Evolutionary conservation across 371 early-diverging fungal genomes (phyloP).

Genomic region (Lichtheimia hyalospora): DNA sequence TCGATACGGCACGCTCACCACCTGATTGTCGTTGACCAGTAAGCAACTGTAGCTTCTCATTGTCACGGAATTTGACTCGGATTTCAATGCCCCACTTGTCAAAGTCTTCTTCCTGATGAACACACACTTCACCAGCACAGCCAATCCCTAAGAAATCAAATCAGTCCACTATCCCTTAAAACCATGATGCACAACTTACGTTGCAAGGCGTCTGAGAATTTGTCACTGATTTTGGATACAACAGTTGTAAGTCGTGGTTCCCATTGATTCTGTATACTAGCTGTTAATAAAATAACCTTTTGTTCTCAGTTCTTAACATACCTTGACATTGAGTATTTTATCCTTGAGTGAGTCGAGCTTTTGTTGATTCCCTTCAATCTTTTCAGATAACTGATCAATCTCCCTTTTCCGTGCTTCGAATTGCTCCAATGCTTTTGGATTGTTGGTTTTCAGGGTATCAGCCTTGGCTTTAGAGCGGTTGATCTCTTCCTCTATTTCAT

Average conservation of each 20-base stretch:
- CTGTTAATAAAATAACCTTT: too few relatives aligned
- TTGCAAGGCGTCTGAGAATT: slow-evolving; percentile 78
- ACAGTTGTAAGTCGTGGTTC: slow-evolving; percentile 59
- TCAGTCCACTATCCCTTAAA: not conserved
- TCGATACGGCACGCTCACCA: slow-evolving; percentile 95
- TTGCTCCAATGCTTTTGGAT: slow-evolving; percentile 62
- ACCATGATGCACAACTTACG: slow-evolving; percentile 19
- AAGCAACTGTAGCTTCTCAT: slow-evolving; percentile 85
- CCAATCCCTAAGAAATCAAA: slow-evolving; percentile 54
- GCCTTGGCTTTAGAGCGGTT: slow-evolving; percentile 51
- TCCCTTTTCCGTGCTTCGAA: slow-evolving; percentile 59
- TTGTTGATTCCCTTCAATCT: slow-evolving; percentile 30
- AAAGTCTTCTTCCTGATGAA: slow-evolving; percentile 77
- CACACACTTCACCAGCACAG: slow-evolving; percentile 86
- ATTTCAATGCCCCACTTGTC: slow-evolving; percentile 97
- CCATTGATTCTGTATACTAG: slow-evolving; percentile 58
- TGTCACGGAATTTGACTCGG: slow-evolving; percentile 85
- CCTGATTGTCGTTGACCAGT: slow-evolving; percentile 97
- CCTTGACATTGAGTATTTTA: slow-evolving; percentile 37
- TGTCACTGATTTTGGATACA: slow-evolving; percentile 61
- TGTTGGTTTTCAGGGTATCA: slow-evolving; percentile 42
- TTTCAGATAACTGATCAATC: slow-evolving; percentile 28
- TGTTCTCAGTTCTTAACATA: slow-evolving; percentile 3
- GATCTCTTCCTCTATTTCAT: slow-evolving; percentile 46
- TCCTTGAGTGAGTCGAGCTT: slow-evolving; percentile 23